Base-by-base conservation (phyloP, 1,139 yeast species). In the Kodamaea plutei region DNA sequence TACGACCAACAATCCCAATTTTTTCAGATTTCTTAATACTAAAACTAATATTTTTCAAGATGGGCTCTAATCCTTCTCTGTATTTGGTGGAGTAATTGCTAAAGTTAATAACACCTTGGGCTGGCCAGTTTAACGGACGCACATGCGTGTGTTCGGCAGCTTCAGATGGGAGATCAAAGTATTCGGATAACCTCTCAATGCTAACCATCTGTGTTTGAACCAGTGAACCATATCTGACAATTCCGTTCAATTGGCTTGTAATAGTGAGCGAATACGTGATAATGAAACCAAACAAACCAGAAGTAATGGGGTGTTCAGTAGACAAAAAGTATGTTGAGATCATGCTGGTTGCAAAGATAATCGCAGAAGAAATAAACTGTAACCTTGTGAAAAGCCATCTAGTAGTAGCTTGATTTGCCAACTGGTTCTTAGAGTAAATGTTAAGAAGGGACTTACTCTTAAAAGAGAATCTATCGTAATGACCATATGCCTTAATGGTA, bases 1-100 rank as follows among this genome's bases (percentile, higher is more conserved):
- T 62, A 43, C 69, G 47, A n/a, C 68, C 68, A 21, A 61, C 67
- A 36, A 62, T 58, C n/a, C 69, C 69, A 31, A 62, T 46, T 39
- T 62, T 62, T 36, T 62, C 67, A 2, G 51, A 39, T 4, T 61
- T 52, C 31, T 52, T 48, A 30, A 62, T 55, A 12, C 47, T 47
- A 13, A 61, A 30, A 19, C 40, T 36, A 21, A 62, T 48, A 22
- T 54, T 43, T 23, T 48, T 56, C 37, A 62, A 52, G 3, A 62
- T 65, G 0, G 61, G 63, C 24, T 60, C 66, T 38, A 62, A 52
- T 27, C 55, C 52, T 15, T 52, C 62, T 39, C 68, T 52, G 39
- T 62, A 62, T 32, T 47, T 59, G 12, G 68, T 56, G 16, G 56
- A 48, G 36, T 59, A 63, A 25, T 56, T 39, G 21, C 51, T 44